These are phyloP conservation scores for Helminthosporium solani DNA, from an alignment of 2,329 filamentous ascomycete species.

Conservation along the genomic window DNA sequence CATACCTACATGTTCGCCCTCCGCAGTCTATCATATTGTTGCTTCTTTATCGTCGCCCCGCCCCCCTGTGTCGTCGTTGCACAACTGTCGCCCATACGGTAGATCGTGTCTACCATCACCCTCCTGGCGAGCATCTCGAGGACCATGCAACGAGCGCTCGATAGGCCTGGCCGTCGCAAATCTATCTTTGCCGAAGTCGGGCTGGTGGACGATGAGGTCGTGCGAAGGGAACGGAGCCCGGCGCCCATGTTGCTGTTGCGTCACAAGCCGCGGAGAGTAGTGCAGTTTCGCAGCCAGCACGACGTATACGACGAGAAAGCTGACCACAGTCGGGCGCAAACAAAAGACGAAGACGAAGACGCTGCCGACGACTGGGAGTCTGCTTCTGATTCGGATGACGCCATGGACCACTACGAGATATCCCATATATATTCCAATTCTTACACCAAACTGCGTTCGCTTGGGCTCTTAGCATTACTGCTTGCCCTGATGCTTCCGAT, in stretches of 20 bases:
- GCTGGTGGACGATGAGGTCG: conserved; percentile 36
- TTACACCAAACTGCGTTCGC: conserved; percentile 27
- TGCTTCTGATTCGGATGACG: conserved; percentile 26
- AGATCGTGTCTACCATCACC: neutral
- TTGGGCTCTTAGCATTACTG: conserved; percentile 30
- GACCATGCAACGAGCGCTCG: conserved; percentile 28
- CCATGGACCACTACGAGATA: conserved; percentile 2
- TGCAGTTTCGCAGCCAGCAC: conserved; percentile 37
- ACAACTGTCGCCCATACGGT: too few species aligned
- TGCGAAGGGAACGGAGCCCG: conserved; percentile 31
- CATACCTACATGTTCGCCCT: neutral
- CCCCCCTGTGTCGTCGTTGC: neutral
- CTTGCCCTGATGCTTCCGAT: conserved; percentile 38
- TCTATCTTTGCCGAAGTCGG: conserved; percentile 42
- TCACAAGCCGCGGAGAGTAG: conserved; percentile 21
- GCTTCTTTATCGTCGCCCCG: neutral
- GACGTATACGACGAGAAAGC: conserved; percentile 23
- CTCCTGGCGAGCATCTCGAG: neutral
- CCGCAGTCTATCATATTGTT: neutral
- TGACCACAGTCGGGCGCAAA: neutral
- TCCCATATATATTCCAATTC: conserved; percentile 10
- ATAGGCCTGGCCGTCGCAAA: conserved; percentile 24
- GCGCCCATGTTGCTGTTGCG: conserved; percentile 23
- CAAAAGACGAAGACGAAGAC: conserved; percentile 13
- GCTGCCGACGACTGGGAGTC: conserved; percentile 33